Evolutionary conservation across 805 yeast species (phyloP).

Genomic region (Hanseniaspora meyeri): DNA sequence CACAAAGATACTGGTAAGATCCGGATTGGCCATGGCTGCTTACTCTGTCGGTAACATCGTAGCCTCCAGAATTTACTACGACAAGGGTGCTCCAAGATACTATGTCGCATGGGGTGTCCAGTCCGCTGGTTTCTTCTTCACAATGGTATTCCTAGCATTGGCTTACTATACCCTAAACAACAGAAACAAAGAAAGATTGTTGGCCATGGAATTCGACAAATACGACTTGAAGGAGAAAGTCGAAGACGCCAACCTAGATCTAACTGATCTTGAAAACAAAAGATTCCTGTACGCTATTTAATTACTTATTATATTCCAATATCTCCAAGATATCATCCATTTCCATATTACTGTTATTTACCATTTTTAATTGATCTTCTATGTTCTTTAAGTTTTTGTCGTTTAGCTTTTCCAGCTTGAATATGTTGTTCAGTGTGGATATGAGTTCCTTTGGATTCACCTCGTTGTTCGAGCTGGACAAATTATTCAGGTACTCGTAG

Average conservation of each 20-base stretch:
- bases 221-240: constrained; percentile 20
- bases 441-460: not conserved
- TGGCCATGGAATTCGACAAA: constrained; percentile 17
- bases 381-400: constrained; percentile 1
- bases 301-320: not conserved
- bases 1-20: constrained; percentile 34
- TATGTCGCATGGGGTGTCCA: constrained; percentile 38
- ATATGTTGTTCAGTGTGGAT: not conserved
- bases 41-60: constrained; percentile 35
- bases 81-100: constrained; percentile 33
- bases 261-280: constrained; percentile 42
- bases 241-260: constrained; percentile 34
- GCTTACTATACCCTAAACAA: constrained; percentile 30
- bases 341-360: not conserved
- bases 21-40: constrained; percentile 28
- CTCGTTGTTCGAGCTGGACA: not conserved
- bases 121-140: constrained; percentile 33
- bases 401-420: not conserved
- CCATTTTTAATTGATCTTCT: not conserved
- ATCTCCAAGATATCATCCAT: not conserved
- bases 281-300: constrained; percentile 39
- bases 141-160: constrained; percentile 22
- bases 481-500: not conserved
- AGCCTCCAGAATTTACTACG: constrained; percentile 39
- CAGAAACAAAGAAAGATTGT: constrained; percentile 30